A percentile compares a stretch with the other conserved stretches of the same genome.
phyloP scores from a whole-genome alignment of 2,329 filamentous ascomycete genomes.

The Fusarium denticulatum region DNA sequence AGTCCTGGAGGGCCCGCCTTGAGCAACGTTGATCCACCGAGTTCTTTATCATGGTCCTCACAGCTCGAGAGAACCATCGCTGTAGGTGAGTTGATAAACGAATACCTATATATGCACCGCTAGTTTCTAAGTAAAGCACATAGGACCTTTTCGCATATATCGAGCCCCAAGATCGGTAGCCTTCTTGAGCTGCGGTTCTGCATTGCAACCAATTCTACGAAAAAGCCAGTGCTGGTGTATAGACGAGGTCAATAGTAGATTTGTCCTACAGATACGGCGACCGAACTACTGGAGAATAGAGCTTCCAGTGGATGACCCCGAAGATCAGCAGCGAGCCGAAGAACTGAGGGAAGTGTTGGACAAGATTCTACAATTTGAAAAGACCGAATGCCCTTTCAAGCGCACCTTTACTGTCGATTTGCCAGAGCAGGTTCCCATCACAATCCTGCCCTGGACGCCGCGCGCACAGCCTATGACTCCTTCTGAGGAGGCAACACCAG shows the following conservation, averaged over 20 bases:
- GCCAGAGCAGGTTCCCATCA: constrained; percentile 73
- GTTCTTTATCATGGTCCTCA: constrained; percentile 77
- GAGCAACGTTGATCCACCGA: constrained; percentile 60
- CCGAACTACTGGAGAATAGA: constrained; percentile 93
- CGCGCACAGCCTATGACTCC: constrained; percentile 19
- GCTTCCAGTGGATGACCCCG: constrained; percentile 68
- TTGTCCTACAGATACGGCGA: constrained; percentile 85
- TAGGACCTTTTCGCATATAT: constrained; percentile 83
- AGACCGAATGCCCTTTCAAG: constrained; percentile 86
- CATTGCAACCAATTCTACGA: constrained; percentile 86
- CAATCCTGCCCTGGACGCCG: constrained; percentile 76
- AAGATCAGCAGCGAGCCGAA: constrained; percentile 65
- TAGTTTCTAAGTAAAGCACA: not conserved
- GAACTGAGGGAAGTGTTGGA: constrained; percentile 75
- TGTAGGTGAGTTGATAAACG: constrained; percentile 63
- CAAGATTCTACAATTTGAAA: constrained; percentile 84
- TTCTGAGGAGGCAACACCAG: constrained; percentile 12
- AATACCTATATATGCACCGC: not conserved
- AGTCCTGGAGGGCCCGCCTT: constrained; percentile 44
- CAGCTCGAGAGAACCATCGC: constrained; percentile 84
- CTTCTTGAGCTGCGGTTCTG: constrained; percentile 85
- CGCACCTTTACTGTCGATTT: constrained; percentile 79
- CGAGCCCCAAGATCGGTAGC: constrained; percentile 86
- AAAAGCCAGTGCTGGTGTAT: constrained; percentile 96
- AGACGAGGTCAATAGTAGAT: constrained; percentile 80